phyloP scores from a whole-genome alignment of 2,329 filamentous ascomycete genomes.

The Aspergillus viridinutans region DNA sequence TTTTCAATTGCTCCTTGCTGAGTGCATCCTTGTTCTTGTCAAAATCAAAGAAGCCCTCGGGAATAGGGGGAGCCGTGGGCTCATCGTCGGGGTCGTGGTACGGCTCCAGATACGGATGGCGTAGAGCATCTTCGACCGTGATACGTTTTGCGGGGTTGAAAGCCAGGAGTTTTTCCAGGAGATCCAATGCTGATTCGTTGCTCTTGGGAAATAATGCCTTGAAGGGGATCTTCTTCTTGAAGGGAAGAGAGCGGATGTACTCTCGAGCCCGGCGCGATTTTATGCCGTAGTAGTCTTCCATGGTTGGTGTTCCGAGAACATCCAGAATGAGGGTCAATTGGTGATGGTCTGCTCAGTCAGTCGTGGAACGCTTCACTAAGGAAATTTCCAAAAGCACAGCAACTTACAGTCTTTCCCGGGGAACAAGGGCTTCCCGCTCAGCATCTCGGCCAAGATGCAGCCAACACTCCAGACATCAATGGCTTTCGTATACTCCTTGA shows the following conservation, averaged over 20 bases:
- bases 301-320: slow-evolving; percentile 94
- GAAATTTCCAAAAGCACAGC: neutral
- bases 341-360: slow-evolving; percentile 69
- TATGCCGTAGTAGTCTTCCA: slow-evolving; percentile 99
- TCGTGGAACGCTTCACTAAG: neutral
- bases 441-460: slow-evolving; percentile 97
- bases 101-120: slow-evolving; percentile 96
- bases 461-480: slow-evolving; percentile 99
- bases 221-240: slow-evolving; percentile 99
- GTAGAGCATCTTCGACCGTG: slow-evolving; percentile 92
- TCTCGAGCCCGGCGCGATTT: slow-evolving; percentile 95
- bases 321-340: slow-evolving; percentile 96
- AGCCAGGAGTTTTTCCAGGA: slow-evolving; percentile 90
- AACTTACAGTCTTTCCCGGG: slow-evolving; percentile 94
- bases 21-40: slow-evolving; percentile 99
- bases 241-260: slow-evolving; percentile 95
- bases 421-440: slow-evolving; percentile 96
- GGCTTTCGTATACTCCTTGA: slow-evolving; percentile 99
- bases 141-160: slow-evolving; percentile 99
- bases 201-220: slow-evolving; percentile 97
- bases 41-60: slow-evolving; percentile 99
- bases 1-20: slow-evolving; percentile 96
- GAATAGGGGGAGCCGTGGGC: slow-evolving; percentile 92
- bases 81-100: slow-evolving; percentile 99
- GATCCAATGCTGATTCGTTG: slow-evolving; percentile 90